Percentiles rank a stretch among this genome's conserved stretches.
phyloP scores from a whole-genome alignment of 2,329 filamentous ascomycete genomes.

The Paecilomyces sp. region DNA sequence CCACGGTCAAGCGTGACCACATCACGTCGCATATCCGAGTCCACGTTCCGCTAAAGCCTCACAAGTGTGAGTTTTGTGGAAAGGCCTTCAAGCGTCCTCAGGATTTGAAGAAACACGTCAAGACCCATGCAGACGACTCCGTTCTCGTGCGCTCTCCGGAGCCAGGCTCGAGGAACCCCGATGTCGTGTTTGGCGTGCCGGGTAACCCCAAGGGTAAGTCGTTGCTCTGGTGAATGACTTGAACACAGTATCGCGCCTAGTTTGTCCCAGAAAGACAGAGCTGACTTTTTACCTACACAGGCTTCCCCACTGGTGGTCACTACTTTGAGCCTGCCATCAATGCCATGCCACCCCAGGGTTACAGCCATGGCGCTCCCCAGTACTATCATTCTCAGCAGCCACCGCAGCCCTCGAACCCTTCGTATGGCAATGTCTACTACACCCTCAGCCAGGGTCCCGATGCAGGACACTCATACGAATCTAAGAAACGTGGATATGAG shows the following conservation, averaged over 20 bases:
- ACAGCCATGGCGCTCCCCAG: conserved; percentile 36
- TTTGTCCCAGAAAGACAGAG: neutral
- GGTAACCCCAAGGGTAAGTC: conserved; percentile 30
- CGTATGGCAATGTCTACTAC: conserved; percentile 72
- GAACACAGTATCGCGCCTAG: too few species aligned
- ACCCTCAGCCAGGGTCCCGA: conserved; percentile 61
- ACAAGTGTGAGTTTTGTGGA: conserved; percentile 97
- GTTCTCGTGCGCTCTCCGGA: conserved; percentile 62
- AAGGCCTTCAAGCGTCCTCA: conserved; percentile 99
- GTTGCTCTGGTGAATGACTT: neutral
- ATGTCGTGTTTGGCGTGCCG: conserved; percentile 31
- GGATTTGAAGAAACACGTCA: conserved; percentile 98
- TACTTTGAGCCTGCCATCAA: conserved; percentile 49
- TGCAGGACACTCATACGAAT: conserved; percentile 59
- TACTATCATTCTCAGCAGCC: conserved; percentile 51
- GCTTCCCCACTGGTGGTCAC: conserved; percentile 39
- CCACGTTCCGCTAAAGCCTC: conserved; percentile 96
- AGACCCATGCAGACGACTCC: conserved; percentile 95
- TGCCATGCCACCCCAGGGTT: conserved; percentile 38
- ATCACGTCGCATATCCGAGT: conserved; percentile 99
- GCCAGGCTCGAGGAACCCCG: conserved; percentile 42
- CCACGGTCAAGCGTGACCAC: conserved; percentile 96
- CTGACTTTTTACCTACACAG: conserved; percentile 11
- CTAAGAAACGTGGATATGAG: conserved; percentile 77
- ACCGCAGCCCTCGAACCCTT: conserved; percentile 47